A percentile compares a stretch with the other conserved stretches of the same genome.
These are phyloP conservation scores for Yamadazyma membranifaciens DNA, from an alignment of 1,139 yeast species.

Conservation along the genomic window DNA sequence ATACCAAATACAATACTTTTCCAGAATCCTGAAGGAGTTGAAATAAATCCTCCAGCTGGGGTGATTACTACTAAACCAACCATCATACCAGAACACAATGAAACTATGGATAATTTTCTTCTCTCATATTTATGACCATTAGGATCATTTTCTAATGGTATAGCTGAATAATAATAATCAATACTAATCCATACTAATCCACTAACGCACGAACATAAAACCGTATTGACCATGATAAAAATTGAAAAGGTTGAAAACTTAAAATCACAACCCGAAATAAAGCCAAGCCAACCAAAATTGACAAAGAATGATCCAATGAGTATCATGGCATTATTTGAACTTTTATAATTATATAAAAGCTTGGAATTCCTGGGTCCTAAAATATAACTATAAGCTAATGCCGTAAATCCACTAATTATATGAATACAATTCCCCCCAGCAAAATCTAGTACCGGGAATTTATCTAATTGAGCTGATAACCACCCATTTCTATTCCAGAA, in stretches of 20 bases:
- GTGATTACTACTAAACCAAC: conserved; percentile 46
- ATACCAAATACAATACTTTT: conserved; percentile 41
- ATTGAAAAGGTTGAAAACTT: conserved; percentile 36
- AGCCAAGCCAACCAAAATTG: conserved; percentile 45
- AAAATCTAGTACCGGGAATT: conserved; percentile 55
- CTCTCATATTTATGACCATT: conserved; percentile 1
- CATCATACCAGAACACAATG: conserved; percentile 44
- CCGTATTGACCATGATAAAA: conserved; percentile 34
- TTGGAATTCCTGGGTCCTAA: conserved; percentile 54
- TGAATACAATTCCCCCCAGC: conserved; percentile 71
- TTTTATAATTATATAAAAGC: conserved; percentile 35
- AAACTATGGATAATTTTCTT: conserved; percentile 38
- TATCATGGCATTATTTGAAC: conserved; percentile 40
- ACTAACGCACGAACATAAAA: conserved; percentile 35
- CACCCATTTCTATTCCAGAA: conserved; percentile 63
- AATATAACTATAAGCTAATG: conserved; percentile 57
- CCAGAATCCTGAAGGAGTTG: conserved; percentile 41
- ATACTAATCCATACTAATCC: conserved; percentile 39
- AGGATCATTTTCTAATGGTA: conserved; percentile 28
- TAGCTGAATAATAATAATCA: conserved; percentile 40
- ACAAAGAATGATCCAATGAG: conserved; percentile 52
- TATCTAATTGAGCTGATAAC: conserved; percentile 41
- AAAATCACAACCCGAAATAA: conserved; percentile 45
- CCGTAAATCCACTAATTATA: conserved; percentile 57
- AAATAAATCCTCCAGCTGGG: conserved; percentile 46